Conservation (phyloP, 2,329 filamentous ascomycete species). For the Aspergillus texensis region DNA sequence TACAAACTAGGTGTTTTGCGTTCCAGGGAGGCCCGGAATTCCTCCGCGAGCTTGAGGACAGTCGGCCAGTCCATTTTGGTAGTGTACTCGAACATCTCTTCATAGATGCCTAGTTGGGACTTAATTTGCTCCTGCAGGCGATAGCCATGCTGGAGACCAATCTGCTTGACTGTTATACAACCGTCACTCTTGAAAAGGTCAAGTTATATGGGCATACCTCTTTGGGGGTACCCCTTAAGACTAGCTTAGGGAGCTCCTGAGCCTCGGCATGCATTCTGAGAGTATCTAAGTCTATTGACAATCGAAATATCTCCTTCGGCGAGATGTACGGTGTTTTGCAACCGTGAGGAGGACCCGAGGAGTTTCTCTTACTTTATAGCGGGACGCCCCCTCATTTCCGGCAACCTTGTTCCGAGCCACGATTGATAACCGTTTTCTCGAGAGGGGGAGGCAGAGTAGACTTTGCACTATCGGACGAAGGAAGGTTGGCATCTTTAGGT, state of each 20-base stretch:
- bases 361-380: not conserved
- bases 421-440: not conserved
- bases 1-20: constrained; percentile 40
- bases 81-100: constrained; percentile 50
- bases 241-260: constrained; percentile 25
- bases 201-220: constrained; percentile 23
- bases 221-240: constrained; percentile 27
- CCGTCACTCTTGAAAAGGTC: not conserved
- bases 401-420: not conserved
- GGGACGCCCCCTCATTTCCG: not conserved
- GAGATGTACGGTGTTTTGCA: not conserved
- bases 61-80: constrained; percentile 50
- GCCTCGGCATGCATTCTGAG: constrained; percentile 49
- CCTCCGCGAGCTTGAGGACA: constrained; percentile 49
- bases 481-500: not conserved
- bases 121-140: constrained; percentile 43
- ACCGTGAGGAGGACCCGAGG: not conserved
- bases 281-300: constrained; percentile 3
- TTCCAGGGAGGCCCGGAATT: constrained; percentile 51
- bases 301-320: not conserved
- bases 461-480: not conserved
- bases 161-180: constrained; percentile 36
- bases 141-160: constrained; percentile 52
- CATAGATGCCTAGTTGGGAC: constrained; percentile 52
- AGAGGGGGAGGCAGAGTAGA: not conserved